phyloP scores from a whole-genome alignment of 306 rosid genomes.

The Pyrus betulifolia region DNA sequence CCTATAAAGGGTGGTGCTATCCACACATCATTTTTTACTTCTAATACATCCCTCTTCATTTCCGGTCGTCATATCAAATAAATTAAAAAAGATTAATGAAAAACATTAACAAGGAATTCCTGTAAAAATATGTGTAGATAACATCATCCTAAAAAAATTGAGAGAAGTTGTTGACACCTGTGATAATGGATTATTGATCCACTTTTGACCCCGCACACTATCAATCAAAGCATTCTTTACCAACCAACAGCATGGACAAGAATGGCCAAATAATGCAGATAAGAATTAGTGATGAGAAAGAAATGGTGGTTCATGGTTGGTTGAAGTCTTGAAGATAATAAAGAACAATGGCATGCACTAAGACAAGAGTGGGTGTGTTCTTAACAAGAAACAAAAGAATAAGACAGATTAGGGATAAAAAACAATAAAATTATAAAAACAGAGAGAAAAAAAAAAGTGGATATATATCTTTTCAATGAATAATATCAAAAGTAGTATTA shows the following conservation, averaged over 20 bases:
- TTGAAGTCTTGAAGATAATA: slow-evolving; percentile 14
- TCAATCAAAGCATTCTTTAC: slow-evolving; percentile 12
- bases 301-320: slow-evolving; percentile 20
- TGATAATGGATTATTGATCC: not conserved
- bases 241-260: slow-evolving; percentile 17
- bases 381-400: not conserved
- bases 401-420: not conserved
- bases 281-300: slow-evolving; percentile 19
- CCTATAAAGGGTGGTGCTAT: no score
- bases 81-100: no score
- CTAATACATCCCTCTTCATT: no score
- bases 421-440: not conserved
- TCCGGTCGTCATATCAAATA: no score
- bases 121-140: no score
- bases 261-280: slow-evolving; percentile 3
- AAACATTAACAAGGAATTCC: no score
- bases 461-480: not conserved
- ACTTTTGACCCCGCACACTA: not conserved
- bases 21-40: no score
- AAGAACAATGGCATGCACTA: slow-evolving; percentile 18
- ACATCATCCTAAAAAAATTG: not conserved
- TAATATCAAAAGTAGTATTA: not conserved
- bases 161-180: not conserved
- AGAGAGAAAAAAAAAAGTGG: not conserved
- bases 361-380: not conserved